Evolutionary conservation across 176 grass and related monocot species (phyloP), one percentile per base, ranked within the genome.

Genomic region (Leersia perrieri): DNA sequence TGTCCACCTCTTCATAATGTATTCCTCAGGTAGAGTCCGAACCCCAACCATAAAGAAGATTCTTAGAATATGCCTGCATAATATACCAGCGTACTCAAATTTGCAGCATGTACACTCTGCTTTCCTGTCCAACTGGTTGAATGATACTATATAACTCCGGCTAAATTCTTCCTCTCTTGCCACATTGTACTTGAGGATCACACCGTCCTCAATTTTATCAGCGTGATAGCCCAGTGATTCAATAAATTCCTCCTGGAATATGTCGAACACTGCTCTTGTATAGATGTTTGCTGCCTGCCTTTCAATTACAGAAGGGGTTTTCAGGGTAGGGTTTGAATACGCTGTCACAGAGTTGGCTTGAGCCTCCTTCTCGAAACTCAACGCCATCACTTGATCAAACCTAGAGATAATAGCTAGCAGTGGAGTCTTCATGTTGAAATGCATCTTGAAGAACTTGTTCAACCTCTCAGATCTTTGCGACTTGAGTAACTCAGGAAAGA

Each of bases 51-150:
- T 79, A 61, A 93, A 78, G 57, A 93, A 93, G 14, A 90, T 85
- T 53, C 76, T 93, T 53, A 93, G 72, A 41, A 87, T 28, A 87
- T 93, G 91, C 84, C 91, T 89, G 70, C 91, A 93, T 33, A 90
- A 53, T 68, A 93, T 81, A 18, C 91, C 87, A 85, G 76, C 84
- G 49, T 84, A 75, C 81, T 90, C 87, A 51, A 93, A 93, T 60
- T 81, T 93, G 38, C 68, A 84, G 35, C 91, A 93, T 44, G 41
- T 87, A 68, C 91, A 93, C 11, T 72, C 84, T 27, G 61, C 87
- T 77, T 72, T 87, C 33, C 66, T 87, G 41, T 73, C 85, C 68
- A 85, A 68, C 33, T 82, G 73, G 29, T 31, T 79, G 70, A 93
- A 85, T 63, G 33, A 70, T 16, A 90, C 91, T 55, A 79, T 26